Base-by-base conservation (phyloP, 805 yeast genomes). In the Suhomyces canberraensis region DNA sequence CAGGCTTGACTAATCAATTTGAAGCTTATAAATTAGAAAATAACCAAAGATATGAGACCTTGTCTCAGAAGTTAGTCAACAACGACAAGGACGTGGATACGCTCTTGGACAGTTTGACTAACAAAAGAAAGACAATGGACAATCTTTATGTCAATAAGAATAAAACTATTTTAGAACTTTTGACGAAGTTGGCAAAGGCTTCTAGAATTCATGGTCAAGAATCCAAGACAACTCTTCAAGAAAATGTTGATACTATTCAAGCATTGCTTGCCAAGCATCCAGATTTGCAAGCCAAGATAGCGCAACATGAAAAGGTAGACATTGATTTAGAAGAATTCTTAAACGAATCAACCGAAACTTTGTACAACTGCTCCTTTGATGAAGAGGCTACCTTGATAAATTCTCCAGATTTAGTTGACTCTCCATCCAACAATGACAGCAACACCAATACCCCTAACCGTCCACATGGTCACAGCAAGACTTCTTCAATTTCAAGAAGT, bases 171-270 rank as follows among this genome's bases (percentile, higher is more conserved):
- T 54, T 64, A 26, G 69, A 69, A 7, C 63, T 71, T 9, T 54
- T 80, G 36, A 51, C 69, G 3, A 54, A 60, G 20, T 55, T 80
- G 39, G 73, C 74, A 1, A 54, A 54, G 16, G 66, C 68, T 2
- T 61, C 79, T 3, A 69, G 65, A 36, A 48, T 60, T 14, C 79
- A 76, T 43, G 76, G 78, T n/a, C 64, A 61, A 36, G 75, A 75
- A 31, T 61, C 76, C 3, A 63, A 69, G 37, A 43, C 54, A 2
- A 50, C 77, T 3, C 52, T 79, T 31, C 63, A 59, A 26, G 73
- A 75, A 35, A 72, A 76, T 37, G 72, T 72, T 31, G 67, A 65
- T 6, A 60, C 71, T 15, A 61, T 80, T 41, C 61, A 52, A 16
- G 40, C 59, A 17, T 60, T 72, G 20, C 41, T 69, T 30, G 66